phyloP scores from a whole-genome alignment of 352 stramenopile genomes.

The Phytophthora hybrid region DNA sequence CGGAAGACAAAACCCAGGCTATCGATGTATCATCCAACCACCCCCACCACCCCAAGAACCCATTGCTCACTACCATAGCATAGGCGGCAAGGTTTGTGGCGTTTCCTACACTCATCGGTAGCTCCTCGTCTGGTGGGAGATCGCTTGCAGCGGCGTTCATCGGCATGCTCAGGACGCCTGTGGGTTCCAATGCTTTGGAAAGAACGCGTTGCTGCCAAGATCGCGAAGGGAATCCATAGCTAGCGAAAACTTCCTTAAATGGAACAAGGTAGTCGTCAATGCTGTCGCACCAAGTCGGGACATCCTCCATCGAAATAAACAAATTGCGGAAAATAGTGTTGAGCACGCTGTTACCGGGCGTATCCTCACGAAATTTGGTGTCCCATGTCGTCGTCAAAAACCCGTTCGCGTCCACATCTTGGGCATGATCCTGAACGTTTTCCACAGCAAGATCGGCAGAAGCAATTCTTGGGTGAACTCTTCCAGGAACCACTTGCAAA shows the following conservation, averaged over 20 bases:
- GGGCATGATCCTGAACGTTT: background rate
- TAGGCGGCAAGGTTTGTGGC: slow-evolving; percentile 2
- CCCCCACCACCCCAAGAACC: slow-evolving; percentile 7
- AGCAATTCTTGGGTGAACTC: slow-evolving; percentile 1
- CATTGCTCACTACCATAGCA: background rate
- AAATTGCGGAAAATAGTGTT: background rate
- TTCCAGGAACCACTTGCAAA: slow-evolving; percentile 15
- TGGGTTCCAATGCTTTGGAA: slow-evolving; percentile 1
- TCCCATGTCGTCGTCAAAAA: background rate
- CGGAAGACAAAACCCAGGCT: background rate
- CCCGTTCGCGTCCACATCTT: background rate
- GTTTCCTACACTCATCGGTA: background rate
- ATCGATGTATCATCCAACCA: background rate
- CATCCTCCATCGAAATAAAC: background rate
- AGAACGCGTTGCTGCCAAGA: background rate
- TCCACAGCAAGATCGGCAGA: slow-evolving; percentile 8
- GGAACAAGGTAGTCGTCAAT: background rate
- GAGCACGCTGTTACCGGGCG: background rate
- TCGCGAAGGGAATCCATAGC: slow-evolving; percentile 1
- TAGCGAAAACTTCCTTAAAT: slow-evolving; percentile 3
- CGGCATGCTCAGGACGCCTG: background rate
- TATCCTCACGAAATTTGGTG: background rate
- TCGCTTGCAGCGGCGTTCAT: background rate
- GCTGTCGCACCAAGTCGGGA: background rate
- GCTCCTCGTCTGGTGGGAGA: background rate